Base-by-base conservation (phyloP, 768 basidiomycete genomes). In the Tulasnella sp. region DNA sequence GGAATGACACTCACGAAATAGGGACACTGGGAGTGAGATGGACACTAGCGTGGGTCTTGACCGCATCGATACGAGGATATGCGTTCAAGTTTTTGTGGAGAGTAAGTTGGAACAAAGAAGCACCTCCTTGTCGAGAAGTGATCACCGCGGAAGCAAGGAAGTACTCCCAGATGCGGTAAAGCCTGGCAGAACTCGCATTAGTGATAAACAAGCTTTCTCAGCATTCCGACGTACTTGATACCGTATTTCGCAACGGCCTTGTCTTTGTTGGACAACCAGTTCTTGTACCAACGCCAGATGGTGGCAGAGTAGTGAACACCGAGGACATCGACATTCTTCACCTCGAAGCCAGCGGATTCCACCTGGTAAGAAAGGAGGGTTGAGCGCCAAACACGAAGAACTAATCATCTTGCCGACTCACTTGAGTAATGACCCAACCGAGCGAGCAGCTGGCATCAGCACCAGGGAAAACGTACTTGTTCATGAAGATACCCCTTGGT, bases 391-490 rank as follows among this genome's bases (percentile, higher is more conserved):
- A 17, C 5, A 31, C 15, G 41, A 59, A 49, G 41, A 21, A n/a
- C 12, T 34, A 21, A 32, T 23, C n/a, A 57, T 6, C 32, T 35
- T 12, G 12, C 19, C 15, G 15, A 61, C 66, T 36, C 25, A 92
- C 80, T 73, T 88, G 76, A 27, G 72, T 77, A 59, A 99, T 77
- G 56, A 96, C 91, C 94, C 94, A 98, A 37, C 86, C 89, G 29
- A 98, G 83, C 17, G 93, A 88, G 69, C 90, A 90, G 2, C 84
- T 89, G 0, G 96, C 96, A 65, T 99, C 96, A 2, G 94, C 96
- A 67, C 94, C 94, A 42, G 96, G 94, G 83, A 99, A 99, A 67
- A 99, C 73, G 63, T 99, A 98, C 66, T 92, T 92, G 79, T 88
- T 93, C 90, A 93, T 93, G 75, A 93, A 94, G 21, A 93, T 76